Evolutionary conservation across 352 stramenopile species (phyloP).

Genomic region (Globisporangium middletonii): DNA sequence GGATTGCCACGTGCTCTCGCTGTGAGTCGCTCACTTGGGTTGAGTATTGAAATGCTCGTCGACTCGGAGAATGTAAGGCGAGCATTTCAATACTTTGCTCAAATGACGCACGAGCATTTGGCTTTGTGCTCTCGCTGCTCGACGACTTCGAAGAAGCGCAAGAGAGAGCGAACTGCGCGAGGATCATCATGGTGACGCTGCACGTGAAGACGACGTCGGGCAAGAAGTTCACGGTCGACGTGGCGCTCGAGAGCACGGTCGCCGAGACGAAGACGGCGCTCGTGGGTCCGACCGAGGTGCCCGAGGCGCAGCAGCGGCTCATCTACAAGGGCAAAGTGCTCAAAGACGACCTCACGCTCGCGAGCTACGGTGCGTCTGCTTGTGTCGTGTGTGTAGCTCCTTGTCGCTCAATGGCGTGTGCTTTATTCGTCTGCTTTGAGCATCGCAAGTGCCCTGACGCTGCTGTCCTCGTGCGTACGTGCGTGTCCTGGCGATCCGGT

Average conservation of each 20-base stretch:
- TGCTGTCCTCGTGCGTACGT: not conserved
- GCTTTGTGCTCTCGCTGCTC: no score
- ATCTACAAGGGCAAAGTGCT: slow-evolving; percentile 91
- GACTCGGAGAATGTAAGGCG: no score
- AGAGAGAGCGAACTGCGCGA: not conserved
- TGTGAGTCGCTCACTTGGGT: no score
- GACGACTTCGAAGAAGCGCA: not conserved
- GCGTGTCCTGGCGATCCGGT: not conserved
- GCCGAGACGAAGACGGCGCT: slow-evolving; percentile 76
- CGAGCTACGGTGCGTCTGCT: slow-evolving; percentile 62
- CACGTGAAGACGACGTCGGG: slow-evolving; percentile 81
- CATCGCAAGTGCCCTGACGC: not conserved
- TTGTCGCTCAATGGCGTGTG: not conserved
- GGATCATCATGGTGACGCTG: slow-evolving; percentile 52
- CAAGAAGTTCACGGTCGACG: slow-evolving; percentile 74
- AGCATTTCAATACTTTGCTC: no score
- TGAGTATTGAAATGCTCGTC: no score
- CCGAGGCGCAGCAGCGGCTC: slow-evolving; percentile 73
- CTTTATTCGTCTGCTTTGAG: no score
- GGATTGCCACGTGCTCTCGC: no score
- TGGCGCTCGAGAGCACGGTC: slow-evolving; percentile 66
- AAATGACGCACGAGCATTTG: no score
- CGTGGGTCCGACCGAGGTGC: slow-evolving; percentile 56
- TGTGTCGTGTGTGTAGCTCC: not conserved
- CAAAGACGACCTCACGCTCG: slow-evolving; percentile 83